Percentiles rank a stretch among this genome's conserved stretches.
phyloP scores from a whole-genome alignment of 257 asterid species.

The Cynanchum wilfordii region DNA sequence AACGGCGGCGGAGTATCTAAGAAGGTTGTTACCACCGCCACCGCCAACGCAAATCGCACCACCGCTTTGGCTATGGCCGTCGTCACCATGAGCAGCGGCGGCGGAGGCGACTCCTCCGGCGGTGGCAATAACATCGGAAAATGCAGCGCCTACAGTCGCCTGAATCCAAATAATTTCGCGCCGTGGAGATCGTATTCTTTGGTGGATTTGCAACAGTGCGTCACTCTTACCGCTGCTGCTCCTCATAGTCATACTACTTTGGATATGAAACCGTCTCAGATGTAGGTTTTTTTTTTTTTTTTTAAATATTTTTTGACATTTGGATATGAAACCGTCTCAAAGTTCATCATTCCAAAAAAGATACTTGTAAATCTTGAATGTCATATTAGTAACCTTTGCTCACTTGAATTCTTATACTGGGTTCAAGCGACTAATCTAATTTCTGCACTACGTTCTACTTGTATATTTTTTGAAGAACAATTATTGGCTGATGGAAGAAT shows the following conservation, averaged over 20 bases:
- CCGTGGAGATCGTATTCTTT: constrained; percentile 59
- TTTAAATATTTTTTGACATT: not conserved
- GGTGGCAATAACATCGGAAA: not conserved
- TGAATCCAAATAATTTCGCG: constrained; percentile 23
- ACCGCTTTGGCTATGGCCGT: constrained; percentile 47
- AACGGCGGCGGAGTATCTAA: constrained; percentile 53
- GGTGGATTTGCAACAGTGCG: constrained; percentile 57
- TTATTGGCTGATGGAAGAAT: too few species aligned
- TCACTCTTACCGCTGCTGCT: constrained; percentile 14
- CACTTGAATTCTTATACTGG: not conserved
- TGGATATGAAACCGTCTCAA: too few species aligned
- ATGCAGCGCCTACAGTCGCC: not conserved
- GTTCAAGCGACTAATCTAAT: constrained; percentile 4
- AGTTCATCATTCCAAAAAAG: not conserved
- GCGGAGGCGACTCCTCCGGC: constrained; percentile 6
- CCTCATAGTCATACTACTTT: not conserved
- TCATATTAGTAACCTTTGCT: not conserved
- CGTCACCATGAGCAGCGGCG: constrained; percentile 35
- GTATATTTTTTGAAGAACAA: not conserved
- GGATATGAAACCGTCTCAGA: constrained; percentile 19
- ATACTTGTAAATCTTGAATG: not conserved
- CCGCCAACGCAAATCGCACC: constrained; percentile 27
- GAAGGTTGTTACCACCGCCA: constrained; percentile 19
- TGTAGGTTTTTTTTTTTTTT: not conserved
- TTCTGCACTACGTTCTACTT: not conserved